Base-by-base conservation (phyloP, 345 rosid genomes). In the Psidium friedrichsthalianum region DNA sequence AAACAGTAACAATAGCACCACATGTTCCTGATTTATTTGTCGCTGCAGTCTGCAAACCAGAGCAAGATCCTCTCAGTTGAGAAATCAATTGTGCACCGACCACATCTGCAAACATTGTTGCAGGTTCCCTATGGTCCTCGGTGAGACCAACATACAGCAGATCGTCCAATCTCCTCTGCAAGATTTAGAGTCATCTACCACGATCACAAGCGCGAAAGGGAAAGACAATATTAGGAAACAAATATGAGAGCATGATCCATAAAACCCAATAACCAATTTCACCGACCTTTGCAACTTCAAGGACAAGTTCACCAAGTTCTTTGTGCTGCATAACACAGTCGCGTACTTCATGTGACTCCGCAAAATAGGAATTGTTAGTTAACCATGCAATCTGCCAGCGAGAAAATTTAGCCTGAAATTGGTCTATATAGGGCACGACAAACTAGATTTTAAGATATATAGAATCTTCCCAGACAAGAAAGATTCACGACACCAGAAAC, bases 61-160 rank as follows among this genome's bases (percentile, higher is more conserved):
- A 83, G 83, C 88, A 89, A 56, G 89, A 86, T 83, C 88, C 86
- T 86, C 61, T 89, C 87, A 89, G 86, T 90, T 95, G 98, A 44
- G 99, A 93, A 82, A 96, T 94, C 81, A 95, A 92, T 89, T 97
- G 97, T n/a, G 96, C 93, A 64, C 98, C 99, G 81, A 96, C 98
- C 88, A 96, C 93, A 92, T 96, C 91, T 18, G 94, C 99, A 86
- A 96, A 97, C 92, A 97, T 92, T 74, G 95, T 92, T 85, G 99
- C 99, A 86, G 99, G 95, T 90, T 96, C 98, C 87, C 89, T 92
- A 87, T 96, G 98, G 83, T 95, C 93, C 91, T 97, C 98, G 22
- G 99, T 96, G 78, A 97, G 92, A 83, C 99, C 98, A 88, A 96
- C 95, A 90, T 94, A 96, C 87, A 97, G 88, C 99, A 97, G 95